A percentile compares a stretch with the other conserved stretches of the same genome.
Conservation (phyloP, 1,284 basidiomycete genomes). For the Malassezia brasiliensis region DNA sequence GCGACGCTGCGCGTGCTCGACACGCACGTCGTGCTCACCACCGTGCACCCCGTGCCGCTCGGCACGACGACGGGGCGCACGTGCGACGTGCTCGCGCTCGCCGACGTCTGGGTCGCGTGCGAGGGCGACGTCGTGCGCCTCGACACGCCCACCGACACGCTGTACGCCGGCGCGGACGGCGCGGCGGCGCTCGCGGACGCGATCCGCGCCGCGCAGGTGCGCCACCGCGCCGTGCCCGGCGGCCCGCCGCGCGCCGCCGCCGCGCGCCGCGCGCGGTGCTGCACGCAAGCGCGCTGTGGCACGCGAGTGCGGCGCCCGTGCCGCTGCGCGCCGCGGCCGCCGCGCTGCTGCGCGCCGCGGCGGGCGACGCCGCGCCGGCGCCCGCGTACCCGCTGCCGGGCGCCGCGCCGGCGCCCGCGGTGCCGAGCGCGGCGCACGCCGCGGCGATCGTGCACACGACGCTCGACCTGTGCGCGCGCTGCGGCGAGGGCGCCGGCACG, state of each 20-base stretch:
- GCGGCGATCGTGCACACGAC: neutral
- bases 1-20: neutral
- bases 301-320: neutral
- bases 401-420: neutral
- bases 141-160: neutral
- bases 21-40: neutral
- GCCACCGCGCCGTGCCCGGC: neutral
- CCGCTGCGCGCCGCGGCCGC: neutral
- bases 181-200: neutral
- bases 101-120: neutral
- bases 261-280: neutral
- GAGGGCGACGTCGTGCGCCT: neutral
- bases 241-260: neutral
- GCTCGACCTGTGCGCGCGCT: neutral
- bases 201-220: neutral
- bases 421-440: neutral
- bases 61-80: neutral
- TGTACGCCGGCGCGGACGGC: neutral
- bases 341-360: neutral
- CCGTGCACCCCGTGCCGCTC: neutral
- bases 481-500: neutral
- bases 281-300: neutral
- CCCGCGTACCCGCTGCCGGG: neutral
- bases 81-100: conserved; percentile 7
- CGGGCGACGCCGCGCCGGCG: neutral